Evolutionary conservation across 768 basidiomycete genomes (phyloP), one percentile per base, ranked within the genome.

Genomic region (Mycena venus): DNA sequence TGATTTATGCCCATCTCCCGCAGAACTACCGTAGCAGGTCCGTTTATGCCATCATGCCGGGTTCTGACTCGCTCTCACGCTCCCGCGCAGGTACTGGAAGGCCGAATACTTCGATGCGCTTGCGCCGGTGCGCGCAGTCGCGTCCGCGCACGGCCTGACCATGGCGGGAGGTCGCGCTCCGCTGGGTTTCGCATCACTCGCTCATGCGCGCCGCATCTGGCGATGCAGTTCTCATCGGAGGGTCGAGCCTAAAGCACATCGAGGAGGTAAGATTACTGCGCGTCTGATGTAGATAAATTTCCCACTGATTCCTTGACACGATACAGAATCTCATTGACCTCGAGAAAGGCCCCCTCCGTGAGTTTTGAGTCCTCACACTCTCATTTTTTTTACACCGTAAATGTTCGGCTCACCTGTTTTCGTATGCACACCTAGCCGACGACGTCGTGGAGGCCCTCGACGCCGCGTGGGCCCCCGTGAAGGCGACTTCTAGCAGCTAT

Each of bases 181-280:
- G 91, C 25, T 93, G 91, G 91, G 82, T 88, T 60, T 88, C 91
- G 72, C 87, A 92, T 68, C 91, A 92, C 73, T 89, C 51, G 21
- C 31, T 68, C 23, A 12, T 68, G 40, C 21, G 56, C 6, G 40
- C 56, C 17, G 67, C 58, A 31, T n/a, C 34, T 42, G 67, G 67
- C 6, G 67, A 68, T n/a, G n/a, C 67, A 19, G 40, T 68, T 11
- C 29, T 68, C 21, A 68, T 68, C 21, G 67, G 55, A 7, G 67
- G 29, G 27, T 59, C 56, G 1, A 68, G 56, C 29, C 19, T 68
- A 19, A 5, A 19, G 15, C 64, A 66, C 21, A 59, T 56, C 10
- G 67, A 68, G 17, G 29, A 68, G 67, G 67, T 68, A 6, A 11
- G 21, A 17, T 15, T 60, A 23, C 12, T 15, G 21, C 7, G 14